Evolutionary conservation across 805 yeast genomes (phyloP).

Genomic region (Kodamaea fukazawae): DNA sequence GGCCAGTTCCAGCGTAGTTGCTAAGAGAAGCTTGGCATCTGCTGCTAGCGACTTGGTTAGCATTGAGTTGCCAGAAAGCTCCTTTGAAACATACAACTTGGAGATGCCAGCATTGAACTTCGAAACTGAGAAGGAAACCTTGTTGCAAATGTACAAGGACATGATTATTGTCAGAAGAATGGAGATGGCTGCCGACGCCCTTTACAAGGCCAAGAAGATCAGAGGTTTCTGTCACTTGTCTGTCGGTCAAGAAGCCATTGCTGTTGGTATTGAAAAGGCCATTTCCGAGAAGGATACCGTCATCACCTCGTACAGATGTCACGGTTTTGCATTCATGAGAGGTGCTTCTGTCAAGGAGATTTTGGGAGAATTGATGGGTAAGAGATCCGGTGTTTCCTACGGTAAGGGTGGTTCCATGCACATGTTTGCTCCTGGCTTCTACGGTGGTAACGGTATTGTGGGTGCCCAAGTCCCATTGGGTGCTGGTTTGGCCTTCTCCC

Average conservation of each 20-base stretch:
- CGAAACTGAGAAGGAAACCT: constrained; percentile 74
- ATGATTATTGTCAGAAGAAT: constrained; percentile 92
- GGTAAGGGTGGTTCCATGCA: constrained; percentile 99
- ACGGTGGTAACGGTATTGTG: constrained; percentile 99
- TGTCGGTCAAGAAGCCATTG: constrained; percentile 98
- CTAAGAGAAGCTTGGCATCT: constrained; percentile 37
- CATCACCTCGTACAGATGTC: constrained; percentile 98
- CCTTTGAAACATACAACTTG: constrained; percentile 84
- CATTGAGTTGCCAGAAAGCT: constrained; percentile 69
- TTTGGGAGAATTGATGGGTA: constrained; percentile 95
- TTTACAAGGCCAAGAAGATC: constrained; percentile 96
- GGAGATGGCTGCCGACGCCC: constrained; percentile 99
- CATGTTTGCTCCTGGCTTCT: constrained; percentile 92
- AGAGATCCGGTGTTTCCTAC: constrained; percentile 88
- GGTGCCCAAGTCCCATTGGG: constrained; percentile 99
- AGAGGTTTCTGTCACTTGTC: constrained; percentile 99
- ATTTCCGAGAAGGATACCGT: constrained; percentile 80
- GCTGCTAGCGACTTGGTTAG: constrained; percentile 35
- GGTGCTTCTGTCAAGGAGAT: constrained; percentile 90
- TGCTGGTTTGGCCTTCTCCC: constrained; percentile 97
- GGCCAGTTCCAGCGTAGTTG: constrained; percentile 16
- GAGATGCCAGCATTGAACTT: constrained; percentile 65
- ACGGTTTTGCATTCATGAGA: constrained; percentile 96
- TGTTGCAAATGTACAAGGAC: constrained; percentile 93
- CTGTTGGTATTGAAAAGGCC: constrained; percentile 97